phyloP scores from a whole-genome alignment of 2,329 filamentous ascomycete species.

The Aschersonia sp. region DNA sequence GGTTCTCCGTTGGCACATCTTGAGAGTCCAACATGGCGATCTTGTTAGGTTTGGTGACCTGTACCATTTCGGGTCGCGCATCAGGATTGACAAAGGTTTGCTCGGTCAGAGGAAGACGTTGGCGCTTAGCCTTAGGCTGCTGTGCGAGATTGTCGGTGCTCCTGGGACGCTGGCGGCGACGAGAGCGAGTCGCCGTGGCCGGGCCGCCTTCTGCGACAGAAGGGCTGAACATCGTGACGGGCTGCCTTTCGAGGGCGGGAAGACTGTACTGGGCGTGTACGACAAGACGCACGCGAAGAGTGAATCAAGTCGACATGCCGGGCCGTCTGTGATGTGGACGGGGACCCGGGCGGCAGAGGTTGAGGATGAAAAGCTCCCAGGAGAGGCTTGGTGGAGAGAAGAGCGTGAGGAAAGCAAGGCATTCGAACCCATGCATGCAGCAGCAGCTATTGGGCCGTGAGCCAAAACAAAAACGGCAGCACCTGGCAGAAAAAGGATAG shows the following conservation, averaged over 20 bases:
- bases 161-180: conserved; percentile 44
- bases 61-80: conserved; percentile 34
- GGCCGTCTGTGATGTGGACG: neutral
- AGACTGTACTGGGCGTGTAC: neutral
- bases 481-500: conserved; percentile 4
- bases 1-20: conserved; percentile 28
- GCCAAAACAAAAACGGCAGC: conserved; percentile 12
- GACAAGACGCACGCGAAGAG: neutral
- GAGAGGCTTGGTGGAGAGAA: conserved; percentile 6
- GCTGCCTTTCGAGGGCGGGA: neutral
- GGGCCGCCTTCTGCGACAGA: conserved; percentile 35
- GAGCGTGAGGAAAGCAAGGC: neutral
- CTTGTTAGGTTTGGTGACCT: conserved; percentile 37
- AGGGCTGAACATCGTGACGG: conserved; percentile 43
- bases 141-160: conserved; percentile 38
- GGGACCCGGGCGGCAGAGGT: neutral
- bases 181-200: conserved; percentile 42
- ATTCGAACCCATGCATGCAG: conserved; percentile 3
- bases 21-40: conserved; percentile 27
- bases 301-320: neutral
- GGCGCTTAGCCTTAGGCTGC: conserved; percentile 50
- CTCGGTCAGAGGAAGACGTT: conserved; percentile 41
- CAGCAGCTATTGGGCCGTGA: conserved; percentile 13
- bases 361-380: neutral
- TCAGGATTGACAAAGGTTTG: conserved; percentile 41